A percentile compares a stretch with the other conserved stretches of the same genome.
Evolutionary conservation across 2,329 filamentous ascomycete species (phyloP).

Genomic region (Neophaeococcomyces aloes): DNA sequence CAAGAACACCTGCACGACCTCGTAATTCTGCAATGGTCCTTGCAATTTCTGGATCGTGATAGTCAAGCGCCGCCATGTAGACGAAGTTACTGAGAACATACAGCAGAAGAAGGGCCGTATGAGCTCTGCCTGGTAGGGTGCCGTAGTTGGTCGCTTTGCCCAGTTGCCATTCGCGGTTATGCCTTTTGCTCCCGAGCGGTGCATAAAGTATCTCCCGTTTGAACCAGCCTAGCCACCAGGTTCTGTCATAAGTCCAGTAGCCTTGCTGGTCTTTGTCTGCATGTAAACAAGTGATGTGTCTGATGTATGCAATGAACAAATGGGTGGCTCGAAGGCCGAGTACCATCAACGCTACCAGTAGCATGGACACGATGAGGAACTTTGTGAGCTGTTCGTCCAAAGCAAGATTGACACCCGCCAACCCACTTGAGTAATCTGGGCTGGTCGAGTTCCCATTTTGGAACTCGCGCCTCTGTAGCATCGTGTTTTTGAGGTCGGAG

Average conservation of each 20-base stretch:
- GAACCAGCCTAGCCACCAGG: conserved; percentile 31
- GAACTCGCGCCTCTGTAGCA: neutral
- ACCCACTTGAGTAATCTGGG: conserved; percentile 15
- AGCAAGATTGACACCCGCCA: conserved; percentile 21
- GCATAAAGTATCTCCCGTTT: conserved; percentile 46
- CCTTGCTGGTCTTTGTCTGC: conserved; percentile 31
- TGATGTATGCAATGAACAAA: conserved; percentile 35
- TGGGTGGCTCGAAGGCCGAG: conserved; percentile 34
- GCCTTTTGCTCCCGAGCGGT: conserved; percentile 61
- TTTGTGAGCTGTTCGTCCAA: conserved; percentile 17
- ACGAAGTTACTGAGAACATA: conserved; percentile 66
- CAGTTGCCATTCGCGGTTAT: conserved; percentile 64
- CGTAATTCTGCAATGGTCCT: conserved; percentile 70
- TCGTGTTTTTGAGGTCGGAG: too few relatives aligned
- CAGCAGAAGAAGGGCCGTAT: conserved; percentile 55
- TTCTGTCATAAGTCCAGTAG: conserved; percentile 37
- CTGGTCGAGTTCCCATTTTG: neutral
- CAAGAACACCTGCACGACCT: conserved; percentile 72
- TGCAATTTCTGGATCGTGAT: conserved; percentile 31
- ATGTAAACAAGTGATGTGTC: conserved; percentile 32
- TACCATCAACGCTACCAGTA: conserved; percentile 24
- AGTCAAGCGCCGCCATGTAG: conserved; percentile 51
- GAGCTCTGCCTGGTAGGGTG: conserved; percentile 69
- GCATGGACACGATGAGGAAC: conserved; percentile 27
- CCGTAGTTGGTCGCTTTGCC: conserved; percentile 60